Conservation (phyloP, 2,329 filamentous ascomycete genomes). For the Aspergillus tanneri region DNA sequence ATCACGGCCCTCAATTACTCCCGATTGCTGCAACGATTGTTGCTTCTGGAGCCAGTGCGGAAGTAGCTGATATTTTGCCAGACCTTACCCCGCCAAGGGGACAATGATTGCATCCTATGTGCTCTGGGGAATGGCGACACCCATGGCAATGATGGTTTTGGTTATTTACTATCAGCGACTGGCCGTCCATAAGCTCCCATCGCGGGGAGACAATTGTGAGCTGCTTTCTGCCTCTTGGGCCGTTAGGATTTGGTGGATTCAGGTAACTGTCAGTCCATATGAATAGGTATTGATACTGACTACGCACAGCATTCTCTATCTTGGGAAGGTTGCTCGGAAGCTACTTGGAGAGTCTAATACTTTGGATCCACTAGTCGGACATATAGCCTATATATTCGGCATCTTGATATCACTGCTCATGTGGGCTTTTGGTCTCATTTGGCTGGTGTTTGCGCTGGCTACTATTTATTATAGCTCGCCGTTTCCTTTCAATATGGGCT, state of each 20-base stretch:
- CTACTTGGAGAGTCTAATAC: constrained; percentile 44
- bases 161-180: constrained; percentile 70
- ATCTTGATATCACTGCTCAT: constrained; percentile 54
- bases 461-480: constrained; percentile 40
- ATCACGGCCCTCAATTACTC: constrained; percentile 67
- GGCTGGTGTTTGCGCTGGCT: constrained; percentile 55
- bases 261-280: constrained; percentile 34
- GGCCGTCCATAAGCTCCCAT: constrained; percentile 64
- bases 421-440: constrained; percentile 58
- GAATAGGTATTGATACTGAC: constrained; percentile 18
- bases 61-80: constrained; percentile 61
- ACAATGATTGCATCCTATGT: constrained; percentile 66
- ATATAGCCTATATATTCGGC: constrained; percentile 60
- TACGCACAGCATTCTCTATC: constrained; percentile 47
- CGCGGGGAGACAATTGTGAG: constrained; percentile 67
- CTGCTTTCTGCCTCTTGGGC: constrained; percentile 66
- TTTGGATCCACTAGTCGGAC: constrained; percentile 46
- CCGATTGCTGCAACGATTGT: constrained; percentile 68
- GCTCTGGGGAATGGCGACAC: constrained; percentile 65
- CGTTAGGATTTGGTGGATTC: constrained; percentile 65
- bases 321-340: constrained; percentile 45
- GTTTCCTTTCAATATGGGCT: constrained; percentile 61
- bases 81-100: constrained; percentile 55
- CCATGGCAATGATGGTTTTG: constrained; percentile 61
- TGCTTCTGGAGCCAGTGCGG: constrained; percentile 62